Base-by-base conservation (phyloP, 208 protist genomes). In the Lotmaria passim region DNA sequence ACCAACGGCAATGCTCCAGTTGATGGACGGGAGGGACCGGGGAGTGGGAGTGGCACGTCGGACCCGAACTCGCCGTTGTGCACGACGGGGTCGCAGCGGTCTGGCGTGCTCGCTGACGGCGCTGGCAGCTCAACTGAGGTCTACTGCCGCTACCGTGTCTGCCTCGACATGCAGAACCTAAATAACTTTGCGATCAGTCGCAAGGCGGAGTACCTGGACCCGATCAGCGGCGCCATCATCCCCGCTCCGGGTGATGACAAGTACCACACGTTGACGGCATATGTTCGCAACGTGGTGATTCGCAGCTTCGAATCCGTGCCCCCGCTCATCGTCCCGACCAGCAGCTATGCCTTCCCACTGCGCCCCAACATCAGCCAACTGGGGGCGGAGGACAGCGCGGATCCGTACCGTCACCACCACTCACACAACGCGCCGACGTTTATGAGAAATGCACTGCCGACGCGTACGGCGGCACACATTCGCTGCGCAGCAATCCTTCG, bases 161-260 rank as follows among this genome's bases (percentile, higher is more conserved):
- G 89, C 44, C 44, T 95, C 30, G 78, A 92, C 57, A 51, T 72
- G 11, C 74, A 81, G 34, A 59, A 26, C 26, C 73, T 89, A 30
- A 68, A 70, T 31, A 30, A 67, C 64, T 84, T 90, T 14, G 76
- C 65, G n/a, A 65, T 95, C 26, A 90, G 72, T 61, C 79, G 83
- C 24, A 78, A 80, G 24, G 90, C 90, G 0, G 73, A 73, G 59
- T 95, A 95, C 78, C 56, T 95, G 21, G 90, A 95, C 63, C 78
- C 82, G 14, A 38, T 83, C 39, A 85, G 78, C 46, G 85, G 81
- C 44, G 81, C 76, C 21, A 79, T 95, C 50, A 76, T 93, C 15
- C 80, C 86, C 23, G 81, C 61, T 19, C 48, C 65, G 10, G 65
- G 55, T 14, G 87, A 95, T 71, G 64, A 77, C 59, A 55, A 78